phyloP scores from a whole-genome alignment of 495 filamentous ascomycete species.

The Trichoderma virens region DNA sequence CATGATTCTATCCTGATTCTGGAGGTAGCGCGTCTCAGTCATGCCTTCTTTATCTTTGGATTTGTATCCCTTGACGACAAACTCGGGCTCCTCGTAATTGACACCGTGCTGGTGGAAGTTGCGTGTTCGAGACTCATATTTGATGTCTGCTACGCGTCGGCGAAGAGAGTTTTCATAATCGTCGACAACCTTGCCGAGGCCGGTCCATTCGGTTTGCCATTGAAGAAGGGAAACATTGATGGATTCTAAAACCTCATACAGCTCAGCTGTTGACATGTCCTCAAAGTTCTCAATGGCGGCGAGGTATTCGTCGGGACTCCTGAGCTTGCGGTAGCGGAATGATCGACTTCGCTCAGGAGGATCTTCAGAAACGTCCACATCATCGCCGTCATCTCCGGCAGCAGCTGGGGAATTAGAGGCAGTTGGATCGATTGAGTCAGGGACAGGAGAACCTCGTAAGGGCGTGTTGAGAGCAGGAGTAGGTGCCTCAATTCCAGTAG shows the following conservation, averaged over 20 bases:
- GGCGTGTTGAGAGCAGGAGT: slow-evolving; percentile 8
- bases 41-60: slow-evolving; percentile 30
- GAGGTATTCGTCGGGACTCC: slow-evolving; percentile 27
- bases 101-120: slow-evolving; percentile 27
- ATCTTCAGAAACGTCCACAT: slow-evolving; percentile 17
- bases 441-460: slow-evolving; percentile 7
- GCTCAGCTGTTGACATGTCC: slow-evolving; percentile 34
- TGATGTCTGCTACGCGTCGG: slow-evolving; percentile 25
- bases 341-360: slow-evolving; percentile 16
- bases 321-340: slow-evolving; percentile 28
- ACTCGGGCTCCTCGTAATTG: slow-evolving; percentile 25
- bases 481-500: not conserved
- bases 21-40: slow-evolving; percentile 24
- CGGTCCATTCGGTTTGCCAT: slow-evolving; percentile 59
- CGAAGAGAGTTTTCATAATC: slow-evolving; percentile 40
- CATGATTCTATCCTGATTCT: slow-evolving; percentile 36
- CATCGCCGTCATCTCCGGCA: slow-evolving; percentile 13
- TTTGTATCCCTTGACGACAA: slow-evolving; percentile 32
- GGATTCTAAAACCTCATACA: slow-evolving; percentile 47
- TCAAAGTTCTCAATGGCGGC: slow-evolving; percentile 27
- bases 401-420: slow-evolving; percentile 7
- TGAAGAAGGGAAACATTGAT: slow-evolving; percentile 43
- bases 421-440: not conserved
- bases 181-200: slow-evolving; percentile 49
- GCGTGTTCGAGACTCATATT: slow-evolving; percentile 28